Evolutionary conservation across 1,139 yeast species (phyloP).

Genomic region (Zygosaccharomyces pseudobailii): DNA sequence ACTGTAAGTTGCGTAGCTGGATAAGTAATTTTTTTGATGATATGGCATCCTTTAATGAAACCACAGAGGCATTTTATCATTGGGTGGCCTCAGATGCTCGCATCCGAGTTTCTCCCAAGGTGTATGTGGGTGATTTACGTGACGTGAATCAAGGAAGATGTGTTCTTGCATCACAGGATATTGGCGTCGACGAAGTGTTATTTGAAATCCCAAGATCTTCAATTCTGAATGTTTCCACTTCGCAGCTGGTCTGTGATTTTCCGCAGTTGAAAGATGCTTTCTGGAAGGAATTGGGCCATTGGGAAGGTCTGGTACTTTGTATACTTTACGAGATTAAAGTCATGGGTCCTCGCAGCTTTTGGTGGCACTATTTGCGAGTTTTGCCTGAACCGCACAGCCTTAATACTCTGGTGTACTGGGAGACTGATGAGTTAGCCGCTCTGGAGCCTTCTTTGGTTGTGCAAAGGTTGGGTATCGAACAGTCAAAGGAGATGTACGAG

Average conservation of each 20-base stretch:
- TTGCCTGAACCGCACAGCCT: conserved; percentile 51
- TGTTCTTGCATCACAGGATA: conserved; percentile 58
- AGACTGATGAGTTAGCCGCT: conserved; percentile 39
- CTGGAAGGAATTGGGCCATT: conserved; percentile 48
- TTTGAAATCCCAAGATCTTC: conserved; percentile 63
- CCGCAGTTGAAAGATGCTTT: conserved; percentile 40
- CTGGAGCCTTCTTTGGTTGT: conserved; percentile 69
- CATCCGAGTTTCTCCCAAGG: conserved; percentile 49
- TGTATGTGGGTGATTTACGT: conserved; percentile 59
- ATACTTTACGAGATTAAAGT: conserved; percentile 52
- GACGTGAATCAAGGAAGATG: conserved; percentile 69
- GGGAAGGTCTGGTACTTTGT: conserved; percentile 73
- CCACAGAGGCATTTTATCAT: conserved; percentile 41
- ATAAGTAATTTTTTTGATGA: not conserved
- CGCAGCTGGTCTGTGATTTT: conserved; percentile 40
- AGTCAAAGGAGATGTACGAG: conserved; percentile 58
- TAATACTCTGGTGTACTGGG: conserved; percentile 80
- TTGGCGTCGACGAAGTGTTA: conserved; percentile 53
- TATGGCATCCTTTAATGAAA: conserved; percentile 16
- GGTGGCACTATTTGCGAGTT: conserved; percentile 68
- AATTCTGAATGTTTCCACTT: conserved; percentile 55
- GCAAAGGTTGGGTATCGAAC: conserved; percentile 63
- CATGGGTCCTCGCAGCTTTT: conserved; percentile 44
- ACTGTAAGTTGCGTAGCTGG: not conserved
- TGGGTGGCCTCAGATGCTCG: conserved; percentile 51